Percentiles rank a stretch among this genome's conserved stretches.
Evolutionary conservation across 805 yeast genomes (phyloP).

Genomic region (Candida glaebosa): DNA sequence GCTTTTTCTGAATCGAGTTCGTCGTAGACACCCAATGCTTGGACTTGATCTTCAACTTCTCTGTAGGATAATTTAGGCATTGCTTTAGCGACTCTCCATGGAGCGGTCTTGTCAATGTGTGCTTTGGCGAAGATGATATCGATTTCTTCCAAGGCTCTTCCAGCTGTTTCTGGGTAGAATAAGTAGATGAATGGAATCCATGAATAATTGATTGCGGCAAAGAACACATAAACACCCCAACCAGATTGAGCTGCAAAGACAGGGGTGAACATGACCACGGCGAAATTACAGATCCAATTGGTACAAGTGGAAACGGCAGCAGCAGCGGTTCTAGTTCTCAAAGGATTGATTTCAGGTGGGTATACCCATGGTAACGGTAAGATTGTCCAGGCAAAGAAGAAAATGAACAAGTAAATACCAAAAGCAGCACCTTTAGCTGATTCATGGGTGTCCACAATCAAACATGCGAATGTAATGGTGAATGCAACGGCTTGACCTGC

Average conservation of each 20-base stretch:
- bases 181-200: conserved; percentile 40
- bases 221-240: conserved; percentile 43
- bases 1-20: conserved; percentile 40
- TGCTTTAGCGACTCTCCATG: conserved; percentile 61
- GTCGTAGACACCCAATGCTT: conserved; percentile 52
- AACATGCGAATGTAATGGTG: conserved; percentile 40
- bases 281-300: conserved; percentile 43
- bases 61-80: conserved; percentile 56
- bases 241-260: conserved; percentile 33
- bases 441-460: conserved; percentile 26
- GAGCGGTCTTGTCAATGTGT: conserved; percentile 51
- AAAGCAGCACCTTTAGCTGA: conserved; percentile 44
- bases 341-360: conserved; percentile 46
- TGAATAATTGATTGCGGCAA: conserved; percentile 34
- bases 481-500: conserved; percentile 39
- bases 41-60: conserved; percentile 61
- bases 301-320: conserved; percentile 43
- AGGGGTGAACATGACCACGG: conserved; percentile 46
- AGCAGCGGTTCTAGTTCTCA: conserved; percentile 45
- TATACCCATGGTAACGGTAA: conserved; percentile 46
- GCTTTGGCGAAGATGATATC: conserved; percentile 64
- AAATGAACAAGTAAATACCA: conserved; percentile 43
- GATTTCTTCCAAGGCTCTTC: conserved; percentile 43
- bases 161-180: conserved; percentile 46
- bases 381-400: conserved; percentile 42